Evolutionary conservation across 2,329 filamentous ascomycete genomes (phyloP), one percentile per base, ranked within the genome.

Genomic region (Botrytis tulipae): DNA sequence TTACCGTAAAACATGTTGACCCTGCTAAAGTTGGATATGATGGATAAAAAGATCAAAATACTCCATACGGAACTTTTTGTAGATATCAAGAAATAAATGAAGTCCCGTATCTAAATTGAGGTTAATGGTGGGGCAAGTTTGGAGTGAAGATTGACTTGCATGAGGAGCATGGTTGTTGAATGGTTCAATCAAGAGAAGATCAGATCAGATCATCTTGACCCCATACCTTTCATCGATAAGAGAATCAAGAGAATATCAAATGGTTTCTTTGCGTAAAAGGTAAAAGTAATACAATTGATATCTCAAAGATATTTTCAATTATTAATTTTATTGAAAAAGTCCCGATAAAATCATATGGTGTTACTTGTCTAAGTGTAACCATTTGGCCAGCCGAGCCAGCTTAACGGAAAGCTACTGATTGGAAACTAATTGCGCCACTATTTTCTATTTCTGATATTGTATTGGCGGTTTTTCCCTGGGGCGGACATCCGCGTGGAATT

Each of bases 391-490:
- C 62, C 48, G 60, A 37, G 37, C 51, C 71, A 72, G 71, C 62
- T 48, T 65, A 29, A 61, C 74, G 75, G 75, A 69, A 74, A 73
- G 69, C 35, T 75, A 67, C 71, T 62, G 59, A n/a, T 61, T 71
- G 70, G 29, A 46, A 44, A 71, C 25, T 51, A 48, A 32, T 46
- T 44, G 51, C 14, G 29, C 40, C 22, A 32, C 32, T 48, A 37
- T 35, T 42, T n/a, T 67, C 37, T 72, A 54, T 44, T 57, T 62
- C 44, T 72, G 61, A 72, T 12, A 40, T 67, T 67, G 35, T 7
- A 46, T 54, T 54, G 44, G 37, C 70, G 20, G 71, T 70, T 65
- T 54, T 54, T 54, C 59, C 71, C 62, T 63, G 67, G 73, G 62
- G 73, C 70, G 9, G 46, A 42, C 69, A 42, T 57, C 70, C 66